Evolutionary conservation across 140 eudicot species (phyloP), one percentile per base, ranked within the genome.

Genomic region (Senecio squalidus): DNA sequence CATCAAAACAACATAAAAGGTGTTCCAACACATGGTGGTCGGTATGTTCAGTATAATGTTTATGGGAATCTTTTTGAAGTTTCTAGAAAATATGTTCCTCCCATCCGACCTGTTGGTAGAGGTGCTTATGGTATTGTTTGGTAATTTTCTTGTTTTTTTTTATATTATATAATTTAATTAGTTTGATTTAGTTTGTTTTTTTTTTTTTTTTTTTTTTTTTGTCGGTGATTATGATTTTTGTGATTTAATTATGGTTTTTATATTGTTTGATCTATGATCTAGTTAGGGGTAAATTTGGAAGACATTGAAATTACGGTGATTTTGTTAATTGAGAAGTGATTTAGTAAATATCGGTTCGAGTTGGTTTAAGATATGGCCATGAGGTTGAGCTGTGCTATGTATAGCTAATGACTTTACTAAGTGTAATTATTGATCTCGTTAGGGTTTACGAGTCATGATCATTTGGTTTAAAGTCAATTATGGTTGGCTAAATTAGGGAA

Each of bases 111-210:
- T 14, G 73, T 88, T 15, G 96, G 96, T 17, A 78, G 96, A 49
- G 96, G 96, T 17, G 96, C 96, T 60, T 83, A 81, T 52, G 96
- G 96, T 56, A 82, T 88, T 51, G 96, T 88, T 26, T 88, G 96
- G 96, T 88, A 58, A 72, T 67, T 45, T 4, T n/a, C 13, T 0
- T 5, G 14, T 10, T 60, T 26, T 69, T 3, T 48, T 7, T 3
- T 18, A 2, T 38, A 16, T 21, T 23, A 22, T 16, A 8, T 29
- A 9, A 13, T 25, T 6, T 28, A 4, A 8, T 64, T 57, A 11
- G 30, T 22, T 40, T 28, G 13, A 49, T 62, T 47, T 47, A 1
- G n/a, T 34, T 9, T 18, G 47, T 54, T 39, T 17, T 24, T 38
- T 68, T 45, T 13, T 15, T 4, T 38, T 58, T 51, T 14, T 6